Base-by-base conservation (phyloP, 148 eudicot species). In the Dianthus caryophyllus region DNA sequence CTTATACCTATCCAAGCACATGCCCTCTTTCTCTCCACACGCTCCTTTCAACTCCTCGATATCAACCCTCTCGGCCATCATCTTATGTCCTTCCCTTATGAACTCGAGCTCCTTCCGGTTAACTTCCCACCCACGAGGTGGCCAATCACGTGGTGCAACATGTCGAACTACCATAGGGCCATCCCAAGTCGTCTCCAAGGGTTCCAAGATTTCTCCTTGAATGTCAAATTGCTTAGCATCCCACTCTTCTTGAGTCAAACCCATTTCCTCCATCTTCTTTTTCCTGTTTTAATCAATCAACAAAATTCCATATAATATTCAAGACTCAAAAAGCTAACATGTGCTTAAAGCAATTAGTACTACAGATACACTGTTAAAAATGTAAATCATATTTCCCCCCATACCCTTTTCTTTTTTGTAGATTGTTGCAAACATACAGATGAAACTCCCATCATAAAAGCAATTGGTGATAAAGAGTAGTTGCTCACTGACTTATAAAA, bases 71-170 rank as follows among this genome's bases (percentile, higher is more conserved):
- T 79, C 77, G n/a, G 75, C 66, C 83, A 71, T 73, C 84, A 88
- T 75, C 85, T 73, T 87, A 82, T 95, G 99, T 11, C 83, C 91
- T 59, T 81, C 96, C 55, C 99, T 72, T 25, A 95, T 95, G 53
- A 88, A 87, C 82, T 90, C 97, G 70, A 95, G 68, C 72, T 95
- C 99, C 74, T 76, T 69, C 79, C 75, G 81, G 64, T 90, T 88
- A 66, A 95, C 99, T 73, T 81, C 82, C 97, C 99, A 95, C 2
- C 96, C 99, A 6, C 75, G 71, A 7, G 99, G 99, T 0, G 99
- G 99, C 99, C 99, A 95, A 58, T 95, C 99, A 47, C 99, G 76
- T 0, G 99, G 99, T 9, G 99, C 87, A 58, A 95, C 91, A 5
- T 78, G 89, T 0, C 89, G 73, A 54, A 90, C 85, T 61, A 90